A percentile compares a stretch with the other conserved stretches of the same genome.
These are phyloP conservation scores for Suillus occidentalis DNA, from an alignment of 768 basidiomycete genomes.

Conservation along the genomic window DNA sequence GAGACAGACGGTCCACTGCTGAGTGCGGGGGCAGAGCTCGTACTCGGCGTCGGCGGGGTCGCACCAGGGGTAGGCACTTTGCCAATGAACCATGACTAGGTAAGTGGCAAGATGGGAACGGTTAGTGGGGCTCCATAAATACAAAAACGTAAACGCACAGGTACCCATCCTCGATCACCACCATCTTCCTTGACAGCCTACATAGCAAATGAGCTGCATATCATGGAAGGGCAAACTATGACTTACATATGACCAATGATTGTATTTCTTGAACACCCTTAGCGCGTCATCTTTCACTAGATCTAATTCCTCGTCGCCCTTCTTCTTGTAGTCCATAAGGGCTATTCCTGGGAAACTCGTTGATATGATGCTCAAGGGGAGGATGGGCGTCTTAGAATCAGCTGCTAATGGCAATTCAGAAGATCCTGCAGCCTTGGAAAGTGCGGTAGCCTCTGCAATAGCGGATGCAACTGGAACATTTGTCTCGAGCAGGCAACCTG, in stretches of 20 bases:
- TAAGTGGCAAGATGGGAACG: constrained; percentile 6
- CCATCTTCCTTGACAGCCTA: constrained; percentile 92
- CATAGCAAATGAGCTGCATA: constrained; percentile 12
- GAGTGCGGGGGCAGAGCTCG: constrained; percentile 41
- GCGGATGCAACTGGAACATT: constrained; percentile 88
- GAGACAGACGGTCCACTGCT: constrained; percentile 26
- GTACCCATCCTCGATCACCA: constrained; percentile 96
- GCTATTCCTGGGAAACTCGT: constrained; percentile 96
- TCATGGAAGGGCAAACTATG: constrained; percentile 8
- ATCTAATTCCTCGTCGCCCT: constrained; percentile 90
- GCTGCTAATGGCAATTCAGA: constrained; percentile 35
- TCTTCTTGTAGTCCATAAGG: constrained; percentile 94
- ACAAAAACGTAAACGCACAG: constrained; percentile 46
- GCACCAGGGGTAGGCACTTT: constrained; percentile 58
- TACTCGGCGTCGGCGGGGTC: constrained; percentile 48
- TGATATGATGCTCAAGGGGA: constrained; percentile 91
- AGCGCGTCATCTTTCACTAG: constrained; percentile 85
- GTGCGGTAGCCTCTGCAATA: constrained; percentile 77
- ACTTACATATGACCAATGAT: constrained; percentile 93
- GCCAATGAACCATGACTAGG: constrained; percentile 91
- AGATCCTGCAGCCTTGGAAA: constrained; percentile 48
- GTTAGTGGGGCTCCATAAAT: neutral
- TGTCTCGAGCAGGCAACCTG: constrained; percentile 93
- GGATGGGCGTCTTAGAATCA: constrained; percentile 69
- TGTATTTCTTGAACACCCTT: constrained; percentile 96